A percentile compares a stretch with the other conserved stretches of the same genome.
Conservation (phyloP, 768 basidiomycete species). For the Russula sp. region DNA sequence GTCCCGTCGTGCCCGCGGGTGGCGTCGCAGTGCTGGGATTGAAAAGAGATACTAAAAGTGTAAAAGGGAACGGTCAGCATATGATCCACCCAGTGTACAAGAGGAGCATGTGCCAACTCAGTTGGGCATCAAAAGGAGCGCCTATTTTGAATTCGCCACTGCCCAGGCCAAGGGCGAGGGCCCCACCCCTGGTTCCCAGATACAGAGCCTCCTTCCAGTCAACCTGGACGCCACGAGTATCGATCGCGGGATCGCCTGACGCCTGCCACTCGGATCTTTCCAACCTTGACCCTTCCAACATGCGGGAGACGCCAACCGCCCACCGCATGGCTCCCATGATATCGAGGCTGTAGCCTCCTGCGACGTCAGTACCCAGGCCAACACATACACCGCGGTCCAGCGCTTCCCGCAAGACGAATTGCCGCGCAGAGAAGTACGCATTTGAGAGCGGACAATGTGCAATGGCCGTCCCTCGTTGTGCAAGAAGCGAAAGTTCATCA, state of each 20-base stretch:
- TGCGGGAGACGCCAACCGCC: conserved; percentile 66
- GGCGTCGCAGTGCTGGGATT: conserved; percentile 28
- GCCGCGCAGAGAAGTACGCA: conserved; percentile 74
- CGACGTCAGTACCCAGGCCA: conserved; percentile 82
- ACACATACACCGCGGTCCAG: conserved; percentile 59
- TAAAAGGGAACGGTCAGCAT: conserved; percentile 6
- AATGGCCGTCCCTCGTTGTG: conserved; percentile 53
- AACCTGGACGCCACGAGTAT: conserved; percentile 45
- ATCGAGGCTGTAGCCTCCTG: conserved; percentile 79
- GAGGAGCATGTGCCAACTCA: conserved; percentile 47
- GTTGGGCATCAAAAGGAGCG: conserved; percentile 70
- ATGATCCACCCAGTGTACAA: conserved; percentile 8
- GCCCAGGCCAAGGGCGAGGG: conserved; percentile 60
- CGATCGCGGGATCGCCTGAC: conserved; percentile 19
- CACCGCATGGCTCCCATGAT: conserved; percentile 80
- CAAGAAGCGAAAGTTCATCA: conserved; percentile 51
- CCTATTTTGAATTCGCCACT: conserved; percentile 53
- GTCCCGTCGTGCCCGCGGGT: conserved; percentile 51
- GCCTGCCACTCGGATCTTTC: conserved; percentile 23
- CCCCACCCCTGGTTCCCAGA: conserved; percentile 79
- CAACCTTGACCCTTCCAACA: conserved; percentile 55
- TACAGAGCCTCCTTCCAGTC: conserved; percentile 82
- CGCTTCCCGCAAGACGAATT: conserved; percentile 70
- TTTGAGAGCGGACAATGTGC: conserved; percentile 92
- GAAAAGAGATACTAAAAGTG: conserved; percentile 23